phyloP scores from a whole-genome alignment of 257 asterid species.

The Solanum habrochaites region DNA sequence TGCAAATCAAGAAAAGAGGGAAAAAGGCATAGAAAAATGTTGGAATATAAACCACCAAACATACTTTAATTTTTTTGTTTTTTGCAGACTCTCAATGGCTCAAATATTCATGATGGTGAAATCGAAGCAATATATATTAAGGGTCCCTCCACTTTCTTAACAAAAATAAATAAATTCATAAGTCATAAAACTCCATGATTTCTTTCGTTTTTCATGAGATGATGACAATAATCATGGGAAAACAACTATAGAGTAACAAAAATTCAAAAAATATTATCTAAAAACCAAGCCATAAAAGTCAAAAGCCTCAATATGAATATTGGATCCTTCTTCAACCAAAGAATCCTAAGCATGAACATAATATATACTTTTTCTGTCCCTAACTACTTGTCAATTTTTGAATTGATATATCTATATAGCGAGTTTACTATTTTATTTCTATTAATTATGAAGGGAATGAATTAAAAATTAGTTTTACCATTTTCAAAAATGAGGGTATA shows the following conservation, averaged over 20 bases:
- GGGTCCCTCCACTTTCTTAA: background rate
- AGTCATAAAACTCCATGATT: background rate
- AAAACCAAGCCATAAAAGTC: background rate
- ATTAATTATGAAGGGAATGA: too few species aligned
- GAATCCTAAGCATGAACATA: background rate
- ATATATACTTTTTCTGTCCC: background rate
- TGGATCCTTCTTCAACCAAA: background rate
- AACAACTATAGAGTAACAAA: background rate
- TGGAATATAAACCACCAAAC: background rate
- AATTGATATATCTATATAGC: too few species aligned
- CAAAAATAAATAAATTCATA: background rate
- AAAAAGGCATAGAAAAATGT: background rate
- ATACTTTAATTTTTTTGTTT: background rate
- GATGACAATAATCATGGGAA: background rate
- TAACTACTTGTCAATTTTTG: too few species aligned
- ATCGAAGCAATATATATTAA: background rate
- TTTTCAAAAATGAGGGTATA: too few species aligned
- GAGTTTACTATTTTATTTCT: too few species aligned
- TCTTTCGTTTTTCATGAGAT: background rate
- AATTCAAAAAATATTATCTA: background rate
- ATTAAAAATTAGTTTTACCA: too few species aligned
- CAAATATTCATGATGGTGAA: background rate
- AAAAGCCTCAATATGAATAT: background rate
- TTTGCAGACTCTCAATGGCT: constrained; percentile 1
- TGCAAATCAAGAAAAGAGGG: background rate